phyloP scores from a whole-genome alignment of 306 rosid genomes.

The Lathyrus tuberosus region DNA sequence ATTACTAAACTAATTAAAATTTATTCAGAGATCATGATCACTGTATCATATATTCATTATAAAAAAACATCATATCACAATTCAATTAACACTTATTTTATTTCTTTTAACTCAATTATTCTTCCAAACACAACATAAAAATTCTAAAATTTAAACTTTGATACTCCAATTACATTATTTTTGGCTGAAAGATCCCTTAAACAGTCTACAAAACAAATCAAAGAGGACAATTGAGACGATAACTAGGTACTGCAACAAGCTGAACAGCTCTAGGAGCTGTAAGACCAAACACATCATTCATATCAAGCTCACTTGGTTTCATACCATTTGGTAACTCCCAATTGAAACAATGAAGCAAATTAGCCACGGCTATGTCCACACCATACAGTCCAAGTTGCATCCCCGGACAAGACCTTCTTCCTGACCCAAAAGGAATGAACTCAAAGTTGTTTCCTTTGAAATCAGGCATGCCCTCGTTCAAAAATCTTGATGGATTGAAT shows the following conservation, averaged over 20 bases:
- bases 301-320: slow-evolving; percentile 53
- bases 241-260: slow-evolving; percentile 53
- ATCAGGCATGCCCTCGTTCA: slow-evolving; percentile 42
- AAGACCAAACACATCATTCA: slow-evolving; percentile 61
- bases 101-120: too few species aligned
- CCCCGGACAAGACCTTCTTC: slow-evolving; percentile 61
- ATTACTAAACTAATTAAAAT: too few species aligned
- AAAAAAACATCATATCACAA: too few species aligned
- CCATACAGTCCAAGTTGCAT: slow-evolving; percentile 60
- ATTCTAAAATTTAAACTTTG: not conserved
- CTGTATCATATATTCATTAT: too few species aligned
- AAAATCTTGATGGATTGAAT: slow-evolving; percentile 54
- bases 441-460: slow-evolving; percentile 60
- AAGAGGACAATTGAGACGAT: slow-evolving; percentile 44
- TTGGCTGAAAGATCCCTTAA: not conserved
- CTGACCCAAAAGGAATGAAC: slow-evolving; percentile 63
- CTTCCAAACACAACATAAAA: too few species aligned
- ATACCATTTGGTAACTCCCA: slow-evolving; percentile 61
- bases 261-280: slow-evolving; percentile 59
- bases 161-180: not conserved
- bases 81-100: too few species aligned
- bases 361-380: slow-evolving; percentile 53
- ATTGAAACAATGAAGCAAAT: slow-evolving; percentile 54
- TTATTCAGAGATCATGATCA: too few species aligned
- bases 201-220: not conserved